Base-by-base conservation (phyloP, 1,139 yeast species). In the Yamadazyma pseudoaaseri region DNA sequence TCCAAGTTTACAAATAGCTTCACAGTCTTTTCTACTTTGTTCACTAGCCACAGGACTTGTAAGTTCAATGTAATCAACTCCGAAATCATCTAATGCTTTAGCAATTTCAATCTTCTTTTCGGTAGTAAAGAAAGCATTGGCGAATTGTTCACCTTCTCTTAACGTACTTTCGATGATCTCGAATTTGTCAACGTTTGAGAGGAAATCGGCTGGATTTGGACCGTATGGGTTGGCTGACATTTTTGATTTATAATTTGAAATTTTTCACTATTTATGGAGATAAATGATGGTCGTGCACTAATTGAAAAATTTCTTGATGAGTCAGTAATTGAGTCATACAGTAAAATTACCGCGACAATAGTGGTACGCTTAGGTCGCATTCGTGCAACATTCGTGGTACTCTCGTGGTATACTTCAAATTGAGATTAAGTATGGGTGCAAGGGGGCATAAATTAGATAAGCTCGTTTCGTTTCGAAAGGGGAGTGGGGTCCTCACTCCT, bases 121-220 rank as follows among this genome's bases (percentile, higher is more conserved):
- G 14, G 78, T 64, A 31, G 67, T 62, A 60, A 74, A 75, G 44
- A 75, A 75, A 4, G 81, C 73, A 49, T 75, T 75, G 49, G 81
- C 80, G 47, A 75, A 75, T 54, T 75, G 81, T 51, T 75, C 81
- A 45, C 81, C 81, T 55, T 75, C 81, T 62, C 81, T 65, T 34
- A 75, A 60, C 4, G 81, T 75, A 30, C 76, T 68, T 50, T 75
- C 81, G 42, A 75, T 75, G 34, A 75, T 52, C 54, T 75, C 69
- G 51, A 75, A 75, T 47, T 62, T 64, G 37, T 66, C 60, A 21
- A 75, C 81, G 42, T 75, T 75, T 28, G 80, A 73, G 36, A 75
- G 59, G 46, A 55, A 74, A 53, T 75, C 80, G 22, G 76, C 66
- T n/a, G 81, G 80, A 47, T 75, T 73, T 32, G 80, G 79, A 5